phyloP scores from a whole-genome alignment of 23 red algal species.

The Pyropia yezoensis region DNA sequence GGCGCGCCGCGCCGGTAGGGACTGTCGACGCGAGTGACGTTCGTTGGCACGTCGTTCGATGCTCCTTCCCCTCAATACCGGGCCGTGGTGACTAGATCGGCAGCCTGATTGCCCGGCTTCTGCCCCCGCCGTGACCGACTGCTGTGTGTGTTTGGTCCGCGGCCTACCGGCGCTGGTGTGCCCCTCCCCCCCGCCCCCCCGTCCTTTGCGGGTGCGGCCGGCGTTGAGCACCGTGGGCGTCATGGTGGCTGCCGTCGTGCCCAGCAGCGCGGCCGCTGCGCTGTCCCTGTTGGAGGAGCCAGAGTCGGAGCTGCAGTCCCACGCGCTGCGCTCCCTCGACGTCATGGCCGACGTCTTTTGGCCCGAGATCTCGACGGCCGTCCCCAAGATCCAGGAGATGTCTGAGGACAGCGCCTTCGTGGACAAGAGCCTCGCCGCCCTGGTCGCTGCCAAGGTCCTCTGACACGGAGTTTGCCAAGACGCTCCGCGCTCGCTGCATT shows the following conservation, averaged over 20 bases:
- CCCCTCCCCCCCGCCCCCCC: too few species aligned
- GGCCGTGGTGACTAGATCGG: too few species aligned
- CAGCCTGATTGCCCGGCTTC: too few species aligned
- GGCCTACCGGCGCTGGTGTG: too few species aligned
- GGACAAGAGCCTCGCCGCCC: constrained; percentile 60
- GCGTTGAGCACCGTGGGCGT: constrained; percentile 9
- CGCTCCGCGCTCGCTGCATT: constrained; percentile 81
- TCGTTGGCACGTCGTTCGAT: too few species aligned
- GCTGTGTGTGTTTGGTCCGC: too few species aligned
- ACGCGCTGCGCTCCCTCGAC: constrained; percentile 66
- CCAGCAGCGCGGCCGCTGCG: constrained; percentile 71
- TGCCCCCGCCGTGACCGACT: too few species aligned
- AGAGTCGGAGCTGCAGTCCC: constrained; percentile 72
- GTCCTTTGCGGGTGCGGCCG: too few species aligned
- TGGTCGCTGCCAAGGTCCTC: constrained; percentile 95
- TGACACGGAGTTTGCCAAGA: constrained; percentile 84
- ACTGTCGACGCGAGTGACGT: too few species aligned
- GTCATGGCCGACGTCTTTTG: constrained; percentile 79
- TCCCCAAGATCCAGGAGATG: constrained; percentile 86
- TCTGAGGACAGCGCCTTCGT: constrained; percentile 48
- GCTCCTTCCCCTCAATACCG: too few species aligned
- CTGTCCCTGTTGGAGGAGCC: constrained; percentile 75
- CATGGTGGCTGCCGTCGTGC: constrained; percentile 51
- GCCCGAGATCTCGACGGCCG: constrained; percentile 80
- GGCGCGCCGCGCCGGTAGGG: too few species aligned